Percentiles rank a stretch among this genome's conserved stretches.
Conservation (phyloP, 768 basidiomycete genomes). For the Termitomyces sp. region DNA sequence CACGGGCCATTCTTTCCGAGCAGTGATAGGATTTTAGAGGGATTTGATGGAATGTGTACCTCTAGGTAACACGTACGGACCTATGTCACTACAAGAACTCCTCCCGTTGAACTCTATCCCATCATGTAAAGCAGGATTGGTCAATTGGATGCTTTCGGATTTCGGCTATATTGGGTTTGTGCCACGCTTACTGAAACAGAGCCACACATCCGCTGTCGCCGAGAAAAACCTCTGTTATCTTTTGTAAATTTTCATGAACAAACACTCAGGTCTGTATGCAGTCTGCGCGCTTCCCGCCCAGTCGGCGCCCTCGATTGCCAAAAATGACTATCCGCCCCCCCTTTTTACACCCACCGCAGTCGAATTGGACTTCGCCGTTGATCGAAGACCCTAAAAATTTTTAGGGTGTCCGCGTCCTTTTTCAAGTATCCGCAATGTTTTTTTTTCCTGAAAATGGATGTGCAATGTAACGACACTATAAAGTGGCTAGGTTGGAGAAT, state of each 20-base stretch:
- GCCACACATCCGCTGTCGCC: neutral
- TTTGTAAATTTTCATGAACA: neutral
- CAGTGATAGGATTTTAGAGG: constrained; percentile 9
- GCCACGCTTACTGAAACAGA: neutral
- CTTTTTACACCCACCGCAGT: neutral
- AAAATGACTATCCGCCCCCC: neutral
- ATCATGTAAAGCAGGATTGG: constrained; percentile 16
- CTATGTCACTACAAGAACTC: constrained; percentile 4
- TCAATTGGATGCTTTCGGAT: constrained; percentile 17
- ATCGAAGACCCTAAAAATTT: constrained; percentile 4
- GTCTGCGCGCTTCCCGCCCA: neutral
- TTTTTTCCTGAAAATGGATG: neutral
- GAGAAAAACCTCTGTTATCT: neutral
- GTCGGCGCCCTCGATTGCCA: neutral
- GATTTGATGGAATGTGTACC: neutral
- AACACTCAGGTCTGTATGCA: too few species aligned
- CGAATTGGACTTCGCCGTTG: neutral
- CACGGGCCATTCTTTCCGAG: constrained; percentile 6
- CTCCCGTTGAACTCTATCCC: neutral
- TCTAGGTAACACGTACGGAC: constrained; percentile 9
- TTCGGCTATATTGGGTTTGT: constrained; percentile 1
- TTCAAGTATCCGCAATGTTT: too few species aligned
- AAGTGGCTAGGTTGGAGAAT: neutral
- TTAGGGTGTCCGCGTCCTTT: neutral
- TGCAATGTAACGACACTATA: neutral